Evolutionary conservation across 1,139 yeast species (phyloP).

Genomic region (Debaryomyces subglobosus): DNA sequence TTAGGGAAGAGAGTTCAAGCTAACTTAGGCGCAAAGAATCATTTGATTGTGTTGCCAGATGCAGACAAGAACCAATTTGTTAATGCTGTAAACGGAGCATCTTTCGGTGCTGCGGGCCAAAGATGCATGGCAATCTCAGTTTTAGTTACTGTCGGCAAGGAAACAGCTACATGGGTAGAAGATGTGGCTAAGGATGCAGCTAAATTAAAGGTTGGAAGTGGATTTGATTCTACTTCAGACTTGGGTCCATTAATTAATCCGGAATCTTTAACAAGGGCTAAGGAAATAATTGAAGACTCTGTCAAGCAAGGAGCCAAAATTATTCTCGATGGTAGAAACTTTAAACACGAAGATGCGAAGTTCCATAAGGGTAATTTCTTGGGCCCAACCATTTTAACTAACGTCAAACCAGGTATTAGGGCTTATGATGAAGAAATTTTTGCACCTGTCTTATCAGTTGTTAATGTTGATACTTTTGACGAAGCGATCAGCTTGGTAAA

Average conservation of each 20-base stretch:
- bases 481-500: conserved; percentile 73
- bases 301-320: conserved; percentile 61
- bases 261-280: conserved; percentile 55
- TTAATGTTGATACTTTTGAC: conserved; percentile 67
- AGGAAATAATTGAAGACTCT: conserved; percentile 58
- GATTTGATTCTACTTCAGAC: conserved; percentile 63
- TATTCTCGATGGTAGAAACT: conserved; percentile 66
- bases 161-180: conserved; percentile 61
- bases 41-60: conserved; percentile 72
- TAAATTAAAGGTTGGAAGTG: conserved; percentile 63
- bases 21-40: conserved; percentile 79
- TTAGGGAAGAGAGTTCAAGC: conserved; percentile 81
- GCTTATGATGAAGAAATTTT: conserved; percentile 77
- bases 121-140: conserved; percentile 84
- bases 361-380: conserved; percentile 72
- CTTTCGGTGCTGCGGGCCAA: conserved; percentile 86
- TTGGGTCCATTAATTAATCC: conserved; percentile 76
- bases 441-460: conserved; percentile 72
- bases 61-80: conserved; percentile 69
- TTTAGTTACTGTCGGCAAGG: conserved; percentile 71
- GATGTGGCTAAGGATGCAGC: conserved; percentile 65
- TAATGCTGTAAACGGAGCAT: conserved; percentile 74
- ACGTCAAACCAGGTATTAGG: conserved; percentile 68
- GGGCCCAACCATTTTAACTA: conserved; percentile 70
- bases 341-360: conserved; percentile 42